Evolutionary conservation across 371 early-diverging fungal genomes (phyloP), one percentile per base, ranked within the genome.

Genomic region (Lichtheimia ornata): DNA sequence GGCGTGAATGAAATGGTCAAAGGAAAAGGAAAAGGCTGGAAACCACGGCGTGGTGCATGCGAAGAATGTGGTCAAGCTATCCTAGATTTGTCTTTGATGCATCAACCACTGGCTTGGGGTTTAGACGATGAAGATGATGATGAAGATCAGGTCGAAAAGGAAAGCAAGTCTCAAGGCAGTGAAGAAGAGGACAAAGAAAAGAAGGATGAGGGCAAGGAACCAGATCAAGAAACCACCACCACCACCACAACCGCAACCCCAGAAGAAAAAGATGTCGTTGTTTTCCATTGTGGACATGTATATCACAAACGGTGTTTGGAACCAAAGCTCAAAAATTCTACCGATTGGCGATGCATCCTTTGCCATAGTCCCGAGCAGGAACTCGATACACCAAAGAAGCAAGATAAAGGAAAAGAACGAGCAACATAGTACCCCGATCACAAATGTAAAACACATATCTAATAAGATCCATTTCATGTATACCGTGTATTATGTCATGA

Each of bases 231-330:
- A 35, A 7, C 28, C 7, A 35, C 35, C 9, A 35, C 35, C 11
- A 35, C 35, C 5, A 35, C 0, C 6, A 35, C 35, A 0, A 35
- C 35, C 5, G 9, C 0, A 0, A 35, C 35, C 5, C 40, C 28
- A 45, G 45, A n/a, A 13, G n/a, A 27, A 12, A 74, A 72, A 20
- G 65, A 64, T 55, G 68, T 84, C 17, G 40, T 84, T 24, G 58
- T 87, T 4, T 87, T 85, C 70, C 81, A 81, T 15, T 85, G 86
- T 64, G 84, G 83, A 2, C 87, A 85, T 68, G 82, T 77, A 42
- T 87, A 81, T 53, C 87, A 87, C 63, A 78, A 74, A 15, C 77
- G 81, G 20, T 87, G 87, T 43, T 62, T 85, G 12, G 75, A 84
- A 42, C 43, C 62, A 15, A 17, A 18, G 27, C 57, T n/a, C n/a